Evolutionary conservation across 1,284 basidiomycete species (phyloP).

Genomic region (Ceraceosorus guamensis): DNA sequence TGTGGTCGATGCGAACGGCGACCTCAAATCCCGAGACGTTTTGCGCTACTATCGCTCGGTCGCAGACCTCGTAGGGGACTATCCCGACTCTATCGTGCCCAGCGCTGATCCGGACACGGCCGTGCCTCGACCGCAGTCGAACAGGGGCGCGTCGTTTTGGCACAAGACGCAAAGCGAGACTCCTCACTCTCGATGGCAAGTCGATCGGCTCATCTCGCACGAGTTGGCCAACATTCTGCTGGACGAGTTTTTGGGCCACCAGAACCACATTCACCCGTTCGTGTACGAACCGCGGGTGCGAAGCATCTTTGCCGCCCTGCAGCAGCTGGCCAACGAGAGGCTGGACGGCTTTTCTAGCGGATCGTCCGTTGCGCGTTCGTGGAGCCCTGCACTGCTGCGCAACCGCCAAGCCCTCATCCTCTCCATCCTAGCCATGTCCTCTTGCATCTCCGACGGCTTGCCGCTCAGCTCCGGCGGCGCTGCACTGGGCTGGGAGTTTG

Average conservation of each 20-base stretch:
- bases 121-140: too few relatives aligned
- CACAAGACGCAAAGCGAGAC: background rate
- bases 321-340: background rate
- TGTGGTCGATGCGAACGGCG: too few relatives aligned
- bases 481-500: background rate
- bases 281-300: background rate
- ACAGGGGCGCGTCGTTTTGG: background rate
- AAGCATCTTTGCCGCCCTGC: background rate
- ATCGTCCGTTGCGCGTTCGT: background rate
- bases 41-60: background rate
- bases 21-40: too few relatives aligned
- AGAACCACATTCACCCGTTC: background rate
- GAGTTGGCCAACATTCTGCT: background rate
- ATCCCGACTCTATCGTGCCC: background rate
- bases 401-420: background rate
- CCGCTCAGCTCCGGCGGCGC: background rate
- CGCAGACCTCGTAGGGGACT: background rate
- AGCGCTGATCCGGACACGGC: background rate
- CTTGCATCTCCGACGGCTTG: background rate
- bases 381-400: background rate
- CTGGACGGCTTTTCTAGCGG: background rate
- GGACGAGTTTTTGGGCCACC: background rate
- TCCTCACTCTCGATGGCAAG: background rate
- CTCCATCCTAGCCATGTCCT: background rate
- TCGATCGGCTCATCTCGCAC: background rate